phyloP scores from a whole-genome alignment of 2,329 filamentous ascomycete species.

The Fusarium sterilihyphosum region DNA sequence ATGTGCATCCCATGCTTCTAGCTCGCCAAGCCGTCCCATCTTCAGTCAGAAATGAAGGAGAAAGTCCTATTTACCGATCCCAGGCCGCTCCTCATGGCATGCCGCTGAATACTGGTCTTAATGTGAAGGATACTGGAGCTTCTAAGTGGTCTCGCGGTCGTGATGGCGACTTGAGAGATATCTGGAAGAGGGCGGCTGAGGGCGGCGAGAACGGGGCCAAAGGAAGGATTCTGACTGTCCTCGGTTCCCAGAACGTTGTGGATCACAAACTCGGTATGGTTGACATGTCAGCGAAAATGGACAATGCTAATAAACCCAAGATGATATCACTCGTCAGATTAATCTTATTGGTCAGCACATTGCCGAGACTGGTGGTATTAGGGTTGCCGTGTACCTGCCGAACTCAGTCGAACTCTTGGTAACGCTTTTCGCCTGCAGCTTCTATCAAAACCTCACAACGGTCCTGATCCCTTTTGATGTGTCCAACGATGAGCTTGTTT shows the following conservation, averaged over 20 bases:
- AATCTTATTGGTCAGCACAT: slow-evolving; percentile 84
- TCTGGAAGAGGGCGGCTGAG: slow-evolving; percentile 80
- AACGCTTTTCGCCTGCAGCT: slow-evolving; percentile 86
- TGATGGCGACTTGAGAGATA: slow-evolving; percentile 88
- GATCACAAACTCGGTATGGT: slow-evolving; percentile 73
- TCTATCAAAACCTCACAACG: slow-evolving; percentile 82
- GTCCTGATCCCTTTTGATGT: slow-evolving; percentile 87
- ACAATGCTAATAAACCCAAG: slow-evolving; percentile 46
- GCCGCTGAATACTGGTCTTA: slow-evolving; percentile 79
- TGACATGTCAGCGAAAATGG: not conserved
- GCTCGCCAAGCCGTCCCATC: slow-evolving; percentile 84
- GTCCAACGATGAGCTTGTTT: slow-evolving; percentile 72
- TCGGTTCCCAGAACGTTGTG: slow-evolving; percentile 77
- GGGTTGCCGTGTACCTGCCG: slow-evolving; percentile 88
- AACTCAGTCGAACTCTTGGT: slow-evolving; percentile 91
- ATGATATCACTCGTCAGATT: slow-evolving; percentile 84
- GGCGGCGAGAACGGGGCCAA: slow-evolving; percentile 73
- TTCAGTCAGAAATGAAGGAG: slow-evolving; percentile 81
- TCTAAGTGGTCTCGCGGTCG: slow-evolving; percentile 86
- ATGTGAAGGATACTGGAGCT: slow-evolving; percentile 81
- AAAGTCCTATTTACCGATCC: slow-evolving; percentile 88
- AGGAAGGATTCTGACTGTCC: slow-evolving; percentile 80
- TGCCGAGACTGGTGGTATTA: slow-evolving; percentile 75
- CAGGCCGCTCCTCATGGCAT: slow-evolving; percentile 86
- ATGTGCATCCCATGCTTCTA: slow-evolving; percentile 91